phyloP scores from a whole-genome alignment of 2,329 filamentous ascomycete species.

The Hysterium pulicare region DNA sequence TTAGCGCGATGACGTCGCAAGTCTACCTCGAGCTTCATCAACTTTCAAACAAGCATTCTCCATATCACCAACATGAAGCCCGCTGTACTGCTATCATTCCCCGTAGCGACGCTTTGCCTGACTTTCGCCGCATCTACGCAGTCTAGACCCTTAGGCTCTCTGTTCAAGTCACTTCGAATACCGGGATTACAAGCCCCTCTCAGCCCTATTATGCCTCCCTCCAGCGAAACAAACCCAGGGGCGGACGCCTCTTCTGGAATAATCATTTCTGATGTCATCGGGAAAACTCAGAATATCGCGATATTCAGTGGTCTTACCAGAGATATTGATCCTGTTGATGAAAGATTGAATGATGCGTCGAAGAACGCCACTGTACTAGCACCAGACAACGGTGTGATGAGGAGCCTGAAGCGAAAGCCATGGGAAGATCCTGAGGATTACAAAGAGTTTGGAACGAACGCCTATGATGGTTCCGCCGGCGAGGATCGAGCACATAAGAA shows the following conservation, averaged over 20 bases:
- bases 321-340: constrained; percentile 66
- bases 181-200: constrained; percentile 19
- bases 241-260: constrained; percentile 42
- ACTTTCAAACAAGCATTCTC: constrained; percentile 3
- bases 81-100: constrained; percentile 19
- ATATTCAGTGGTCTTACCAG: constrained; percentile 80
- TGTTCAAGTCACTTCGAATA: constrained; percentile 26
- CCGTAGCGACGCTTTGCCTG: constrained; percentile 26
- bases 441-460: constrained; percentile 59
- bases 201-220: constrained; percentile 24
- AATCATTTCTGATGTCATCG: constrained; percentile 80
- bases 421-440: constrained; percentile 80
- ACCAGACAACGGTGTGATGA: constrained; percentile 79
- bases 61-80: constrained; percentile 25
- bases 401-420: constrained; percentile 75
- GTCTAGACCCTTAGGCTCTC: constrained; percentile 28
- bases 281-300: constrained; percentile 72
- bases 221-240: constrained; percentile 15
- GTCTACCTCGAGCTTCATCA: constrained; percentile 4
- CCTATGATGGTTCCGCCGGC: constrained; percentile 73
- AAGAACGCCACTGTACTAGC: constrained; percentile 82
- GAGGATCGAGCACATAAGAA: constrained; percentile 75
- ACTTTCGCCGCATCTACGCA: constrained; percentile 29
- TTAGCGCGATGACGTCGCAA: constrained; percentile 1
- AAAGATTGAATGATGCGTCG: constrained; percentile 63